A percentile compares a stretch with the other conserved stretches of the same genome.
Conservation (phyloP, 225 moss, liverwort and hornwort genomes). For the Physcomitrium patens region DNA sequence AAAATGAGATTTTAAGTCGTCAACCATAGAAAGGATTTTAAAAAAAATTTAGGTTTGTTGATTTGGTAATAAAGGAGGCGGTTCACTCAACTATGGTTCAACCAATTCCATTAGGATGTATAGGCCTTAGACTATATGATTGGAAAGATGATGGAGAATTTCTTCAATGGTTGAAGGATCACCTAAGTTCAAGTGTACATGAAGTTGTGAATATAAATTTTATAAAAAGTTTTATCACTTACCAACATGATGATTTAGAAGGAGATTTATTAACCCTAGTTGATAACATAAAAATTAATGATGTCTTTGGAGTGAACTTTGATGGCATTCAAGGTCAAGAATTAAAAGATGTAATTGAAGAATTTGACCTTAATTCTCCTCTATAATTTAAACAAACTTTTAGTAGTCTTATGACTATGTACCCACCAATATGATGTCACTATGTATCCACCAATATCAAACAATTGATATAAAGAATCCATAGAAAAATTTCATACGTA, state of each 20-base stretch:
- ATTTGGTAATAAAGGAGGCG: not conserved
- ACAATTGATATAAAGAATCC: too few relatives aligned
- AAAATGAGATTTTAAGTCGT: not conserved
- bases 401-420: too few relatives aligned
- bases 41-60: not conserved
- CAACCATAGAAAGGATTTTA: not conserved
- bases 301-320: not conserved
- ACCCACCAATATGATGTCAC: too few relatives aligned
- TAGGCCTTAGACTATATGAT: not conserved
- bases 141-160: not conserved
- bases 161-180: not conserved
- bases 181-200: not conserved
- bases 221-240: not conserved
- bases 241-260: not conserved
- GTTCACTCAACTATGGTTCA: not conserved
- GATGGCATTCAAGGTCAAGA: not conserved
- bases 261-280: not conserved
- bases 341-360: too few relatives aligned
- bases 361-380: too few relatives aligned
- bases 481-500: too few relatives aligned
- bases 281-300: not conserved
- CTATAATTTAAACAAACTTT: too few relatives aligned
- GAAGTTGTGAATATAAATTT: not conserved
- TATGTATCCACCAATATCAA: too few relatives aligned
- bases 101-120: not conserved